Conservation (phyloP, 1,139 yeast species). For the Taphrina confusa region DNA sequence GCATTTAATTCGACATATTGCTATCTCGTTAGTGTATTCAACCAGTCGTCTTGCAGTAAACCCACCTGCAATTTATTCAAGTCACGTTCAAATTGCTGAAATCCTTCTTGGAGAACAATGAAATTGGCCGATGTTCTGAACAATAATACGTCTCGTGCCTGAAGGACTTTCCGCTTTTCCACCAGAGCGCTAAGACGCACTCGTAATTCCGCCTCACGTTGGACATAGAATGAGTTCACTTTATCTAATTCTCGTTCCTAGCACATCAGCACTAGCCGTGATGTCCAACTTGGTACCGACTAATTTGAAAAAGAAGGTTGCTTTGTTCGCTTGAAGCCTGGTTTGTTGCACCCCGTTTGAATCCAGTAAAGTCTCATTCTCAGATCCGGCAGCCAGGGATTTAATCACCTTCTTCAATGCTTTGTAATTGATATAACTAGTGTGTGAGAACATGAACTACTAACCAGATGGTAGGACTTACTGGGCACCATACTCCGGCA, state of each 20-base stretch:
- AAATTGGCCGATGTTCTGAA: constrained; percentile 57
- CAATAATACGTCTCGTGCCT: constrained; percentile 10
- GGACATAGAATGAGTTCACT: constrained; percentile 84
- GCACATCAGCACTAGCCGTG: neutral
- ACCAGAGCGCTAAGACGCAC: constrained; percentile 2
- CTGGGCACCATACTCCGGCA: constrained; percentile 31
- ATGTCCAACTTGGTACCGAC: neutral
- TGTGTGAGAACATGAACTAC: neutral
- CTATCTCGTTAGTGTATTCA: constrained; percentile 21
- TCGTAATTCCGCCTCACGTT: constrained; percentile 74
- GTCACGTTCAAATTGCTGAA: constrained; percentile 86
- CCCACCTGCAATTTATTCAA: constrained; percentile 55
- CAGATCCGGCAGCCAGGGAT: constrained; percentile 46
- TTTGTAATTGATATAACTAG: constrained; percentile 70
- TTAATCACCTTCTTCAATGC: constrained; percentile 70
- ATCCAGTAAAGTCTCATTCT: constrained; percentile 38
- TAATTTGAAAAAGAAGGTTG: constrained; percentile 85
- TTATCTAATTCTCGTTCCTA: constrained; percentile 87
- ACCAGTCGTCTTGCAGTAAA: neutral
- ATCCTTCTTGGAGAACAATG: constrained; percentile 75
- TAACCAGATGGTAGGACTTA: neutral
- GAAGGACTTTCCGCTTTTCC: constrained; percentile 12
- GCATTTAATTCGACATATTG: constrained; percentile 93
- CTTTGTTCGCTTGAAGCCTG: constrained; percentile 82
- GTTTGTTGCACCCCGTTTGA: constrained; percentile 49